Percentiles rank a stretch among this genome's conserved stretches.
Evolutionary conservation across 306 rosid species (phyloP).

Genomic region (Medicago lupulina): DNA sequence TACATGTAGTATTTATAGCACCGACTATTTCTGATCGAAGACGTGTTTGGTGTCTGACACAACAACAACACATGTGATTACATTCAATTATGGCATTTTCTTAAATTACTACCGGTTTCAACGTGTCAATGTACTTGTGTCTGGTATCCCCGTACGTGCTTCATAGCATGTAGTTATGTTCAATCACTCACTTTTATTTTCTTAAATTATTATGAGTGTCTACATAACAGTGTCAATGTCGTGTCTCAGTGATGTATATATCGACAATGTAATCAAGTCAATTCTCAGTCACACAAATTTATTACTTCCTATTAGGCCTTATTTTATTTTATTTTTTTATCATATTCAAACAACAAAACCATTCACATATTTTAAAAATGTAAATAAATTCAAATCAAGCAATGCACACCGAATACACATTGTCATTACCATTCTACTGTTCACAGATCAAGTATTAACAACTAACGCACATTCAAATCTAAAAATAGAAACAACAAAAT

Average conservation of each 20-base stretch:
- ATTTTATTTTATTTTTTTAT: no score
- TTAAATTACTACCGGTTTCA: neutral
- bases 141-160: no score
- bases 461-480: neutral
- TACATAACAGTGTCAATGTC: neutral
- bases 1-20: no score
- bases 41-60: neutral
- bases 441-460: slow-evolving; percentile 42
- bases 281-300: slow-evolving; percentile 10
- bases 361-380: neutral
- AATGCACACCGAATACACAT: slow-evolving; percentile 2
- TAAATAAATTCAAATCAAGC: neutral
- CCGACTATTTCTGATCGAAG: neutral
- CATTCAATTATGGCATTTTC: neutral
- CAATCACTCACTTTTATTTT: neutral
- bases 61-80: neutral
- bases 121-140: no score
- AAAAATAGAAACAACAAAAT: slow-evolving; percentile 20
- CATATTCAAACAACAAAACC: neutral
- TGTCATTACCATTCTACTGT: neutral
- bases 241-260: neutral
- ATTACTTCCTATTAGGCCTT: neutral
- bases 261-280: slow-evolving; percentile 12
- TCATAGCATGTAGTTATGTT: no score
- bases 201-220: neutral